Percentiles rank a stretch among this genome's conserved stretches.
These are phyloP conservation scores for Paramecium caudatum DNA, from an alignment of 73 alveolate genomes.

Conservation along the genomic window DNA sequence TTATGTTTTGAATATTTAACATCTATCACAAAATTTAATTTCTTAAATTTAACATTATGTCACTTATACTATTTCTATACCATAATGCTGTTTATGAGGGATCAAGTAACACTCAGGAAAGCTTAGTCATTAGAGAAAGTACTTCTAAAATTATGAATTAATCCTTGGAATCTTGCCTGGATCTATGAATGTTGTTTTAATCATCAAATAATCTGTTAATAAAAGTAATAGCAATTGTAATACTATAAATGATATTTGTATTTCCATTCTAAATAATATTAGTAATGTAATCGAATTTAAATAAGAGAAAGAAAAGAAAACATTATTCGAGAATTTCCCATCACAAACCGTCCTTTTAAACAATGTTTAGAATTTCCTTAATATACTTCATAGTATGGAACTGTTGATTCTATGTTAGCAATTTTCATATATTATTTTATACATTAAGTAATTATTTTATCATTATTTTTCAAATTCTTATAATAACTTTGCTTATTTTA, in stretches of 20 bases:
- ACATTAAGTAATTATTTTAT: no score
- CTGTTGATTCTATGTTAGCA: neutral
- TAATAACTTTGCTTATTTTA: no score
- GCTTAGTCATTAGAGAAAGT: conserved; percentile 1
- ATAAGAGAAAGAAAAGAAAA: neutral
- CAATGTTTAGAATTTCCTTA: conserved; percentile 20
- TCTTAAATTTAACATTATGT: neutral
- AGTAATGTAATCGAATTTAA: conserved; percentile 11
- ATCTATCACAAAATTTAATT: conserved; percentile 55
- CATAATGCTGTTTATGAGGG: conserved; percentile 37
- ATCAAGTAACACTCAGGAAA: conserved; percentile 39
- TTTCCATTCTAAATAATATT: neutral
- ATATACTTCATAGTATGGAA: conserved; percentile 9
- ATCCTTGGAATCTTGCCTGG: conserved; percentile 61
- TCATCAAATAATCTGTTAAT: conserved; percentile 16
- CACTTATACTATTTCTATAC: neutral
- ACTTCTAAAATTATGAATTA: neutral
- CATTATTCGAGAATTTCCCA: conserved; percentile 12
- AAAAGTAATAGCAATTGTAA: neutral
- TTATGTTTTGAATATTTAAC: conserved; percentile 55
- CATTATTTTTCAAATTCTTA: no score
- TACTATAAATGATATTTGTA: neutral
- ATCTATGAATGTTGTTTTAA: neutral
- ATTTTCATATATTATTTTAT: conserved; percentile 22
- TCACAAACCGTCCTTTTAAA: conserved; percentile 32